Percentiles rank a stretch among this genome's conserved stretches.
Evolutionary conservation across 192 early-diverging fungal genomes (phyloP).

Genomic region (Lobulomyces angularis): DNA sequence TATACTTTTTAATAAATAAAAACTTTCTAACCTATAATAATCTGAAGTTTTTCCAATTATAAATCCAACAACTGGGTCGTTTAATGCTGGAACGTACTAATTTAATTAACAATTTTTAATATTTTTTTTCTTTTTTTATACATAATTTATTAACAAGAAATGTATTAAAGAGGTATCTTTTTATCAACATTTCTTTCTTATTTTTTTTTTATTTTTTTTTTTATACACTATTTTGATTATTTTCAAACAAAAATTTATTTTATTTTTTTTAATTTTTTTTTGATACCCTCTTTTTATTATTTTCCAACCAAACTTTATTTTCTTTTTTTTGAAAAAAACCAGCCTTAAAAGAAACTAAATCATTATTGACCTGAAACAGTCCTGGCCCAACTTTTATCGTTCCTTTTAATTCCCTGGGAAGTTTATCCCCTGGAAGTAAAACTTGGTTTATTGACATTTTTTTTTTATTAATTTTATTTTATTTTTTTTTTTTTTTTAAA

Average conservation of each 20-base stretch:
- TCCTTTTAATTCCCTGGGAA: too few species aligned
- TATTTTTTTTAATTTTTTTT: too few species aligned
- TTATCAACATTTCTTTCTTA: background rate
- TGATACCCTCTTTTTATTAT: constrained; percentile 68
- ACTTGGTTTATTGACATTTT: too few species aligned
- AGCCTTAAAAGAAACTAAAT: constrained; percentile 54
- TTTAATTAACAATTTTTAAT: too few species aligned
- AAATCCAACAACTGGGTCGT: constrained; percentile 81
- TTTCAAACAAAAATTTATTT: background rate
- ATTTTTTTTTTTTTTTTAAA: too few species aligned
- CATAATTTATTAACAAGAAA: background rate
- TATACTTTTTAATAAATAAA: too few species aligned
- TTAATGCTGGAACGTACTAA: constrained; percentile 74
- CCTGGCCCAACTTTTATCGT: constrained; percentile 72
- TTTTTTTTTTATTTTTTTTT: constrained; percentile 1
- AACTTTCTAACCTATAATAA: constrained; percentile 58
- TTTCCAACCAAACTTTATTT: constrained; percentile 68
- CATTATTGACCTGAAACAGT: constrained; percentile 51
- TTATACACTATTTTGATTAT: background rate
- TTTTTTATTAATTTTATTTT: too few species aligned
- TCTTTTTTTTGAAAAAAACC: constrained; percentile 55
- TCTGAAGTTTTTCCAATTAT: constrained; percentile 36
- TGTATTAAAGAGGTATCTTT: background rate
- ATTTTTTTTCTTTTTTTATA: too few species aligned
- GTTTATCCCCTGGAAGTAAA: too few species aligned